Evolutionary conservation across 768 basidiomycete species (phyloP).

Genomic region (Gloeopeniophorella convolvens): DNA sequence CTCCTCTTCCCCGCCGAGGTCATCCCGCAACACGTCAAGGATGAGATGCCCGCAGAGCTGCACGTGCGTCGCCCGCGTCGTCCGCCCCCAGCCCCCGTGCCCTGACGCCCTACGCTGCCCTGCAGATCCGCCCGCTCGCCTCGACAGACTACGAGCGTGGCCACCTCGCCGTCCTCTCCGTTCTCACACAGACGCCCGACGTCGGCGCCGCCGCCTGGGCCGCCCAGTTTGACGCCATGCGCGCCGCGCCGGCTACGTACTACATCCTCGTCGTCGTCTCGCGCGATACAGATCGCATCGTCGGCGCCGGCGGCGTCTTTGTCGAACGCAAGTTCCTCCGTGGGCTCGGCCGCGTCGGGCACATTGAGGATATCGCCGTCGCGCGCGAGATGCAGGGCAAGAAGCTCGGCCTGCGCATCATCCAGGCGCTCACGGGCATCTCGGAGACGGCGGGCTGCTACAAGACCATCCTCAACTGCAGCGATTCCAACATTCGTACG

Average conservation of each 20-base stretch:
- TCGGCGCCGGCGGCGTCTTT: conserved; percentile 78
- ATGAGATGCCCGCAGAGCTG: conserved; percentile 54
- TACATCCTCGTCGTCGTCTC: conserved; percentile 81
- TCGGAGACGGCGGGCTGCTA: conserved; percentile 80
- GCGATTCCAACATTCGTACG: conserved; percentile 85
- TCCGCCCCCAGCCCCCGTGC: background rate
- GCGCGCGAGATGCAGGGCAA: conserved; percentile 83
- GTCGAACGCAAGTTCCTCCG: conserved; percentile 94
- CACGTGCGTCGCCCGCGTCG: conserved; percentile 42
- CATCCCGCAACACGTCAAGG: conserved; percentile 59
- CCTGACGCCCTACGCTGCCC: background rate
- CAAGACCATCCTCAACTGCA: conserved; percentile 98
- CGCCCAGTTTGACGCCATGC: conserved; percentile 58
- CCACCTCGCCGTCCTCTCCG: conserved; percentile 76
- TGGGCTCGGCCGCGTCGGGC: conserved; percentile 79
- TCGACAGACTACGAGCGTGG: conserved; percentile 76
- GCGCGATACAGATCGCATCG: conserved; percentile 66
- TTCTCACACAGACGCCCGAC: conserved; percentile 65
- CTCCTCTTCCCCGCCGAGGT: conserved; percentile 69
- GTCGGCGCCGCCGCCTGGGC: conserved; percentile 62
- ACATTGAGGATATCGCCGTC: conserved; percentile 98
- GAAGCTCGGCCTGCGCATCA: conserved; percentile 83
- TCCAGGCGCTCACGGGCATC: conserved; percentile 78
- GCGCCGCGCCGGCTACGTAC: conserved; percentile 56
- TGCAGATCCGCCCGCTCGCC: conserved; percentile 83